A percentile compares a stretch with the other conserved stretches of the same genome.
Evolutionary conservation across 192 early-diverging fungal genomes (phyloP).

Genomic region (Coemansia sp.): DNA sequence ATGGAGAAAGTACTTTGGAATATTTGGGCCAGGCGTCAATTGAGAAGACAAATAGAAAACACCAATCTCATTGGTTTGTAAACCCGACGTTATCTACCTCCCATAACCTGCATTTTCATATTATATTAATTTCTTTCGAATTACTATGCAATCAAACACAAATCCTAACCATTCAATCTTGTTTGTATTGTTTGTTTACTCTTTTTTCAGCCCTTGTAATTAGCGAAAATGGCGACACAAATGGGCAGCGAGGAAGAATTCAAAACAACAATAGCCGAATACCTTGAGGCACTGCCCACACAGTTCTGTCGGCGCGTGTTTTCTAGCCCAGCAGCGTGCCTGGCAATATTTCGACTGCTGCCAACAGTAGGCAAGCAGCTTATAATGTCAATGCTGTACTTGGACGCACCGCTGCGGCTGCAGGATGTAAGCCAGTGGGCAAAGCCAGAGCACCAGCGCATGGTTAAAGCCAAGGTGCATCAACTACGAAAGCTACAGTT

Average conservation of each 20-base stretch:
- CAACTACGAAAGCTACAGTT: slow-evolving; percentile 74
- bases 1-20: no score
- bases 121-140: no score
- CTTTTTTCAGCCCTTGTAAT: no score
- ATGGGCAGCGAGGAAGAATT: slow-evolving; percentile 55
- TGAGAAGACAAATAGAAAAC: no score
- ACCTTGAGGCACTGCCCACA: slow-evolving; percentile 74
- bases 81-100: no score
- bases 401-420: slow-evolving; percentile 60
- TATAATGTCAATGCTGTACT: slow-evolving; percentile 84
- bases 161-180: no score
- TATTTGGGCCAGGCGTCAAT: no score
- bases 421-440: slow-evolving; percentile 70
- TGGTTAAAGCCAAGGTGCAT: slow-evolving; percentile 64
- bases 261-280: slow-evolving; percentile 76
- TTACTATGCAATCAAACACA: no score
- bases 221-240: slow-evolving; percentile 5
- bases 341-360: slow-evolving; percentile 87
- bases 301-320: slow-evolving; percentile 78
- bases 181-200: no score
- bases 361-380: slow-evolving; percentile 85
- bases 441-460: slow-evolving; percentile 38
- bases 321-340: slow-evolving; percentile 86
- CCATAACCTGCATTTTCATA: no score
- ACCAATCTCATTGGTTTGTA: no score